Evolutionary conservation across 1,139 yeast species (phyloP), one percentile per base, ranked within the genome.

Genomic region (Geotrichum citri-aurantii): DNA sequence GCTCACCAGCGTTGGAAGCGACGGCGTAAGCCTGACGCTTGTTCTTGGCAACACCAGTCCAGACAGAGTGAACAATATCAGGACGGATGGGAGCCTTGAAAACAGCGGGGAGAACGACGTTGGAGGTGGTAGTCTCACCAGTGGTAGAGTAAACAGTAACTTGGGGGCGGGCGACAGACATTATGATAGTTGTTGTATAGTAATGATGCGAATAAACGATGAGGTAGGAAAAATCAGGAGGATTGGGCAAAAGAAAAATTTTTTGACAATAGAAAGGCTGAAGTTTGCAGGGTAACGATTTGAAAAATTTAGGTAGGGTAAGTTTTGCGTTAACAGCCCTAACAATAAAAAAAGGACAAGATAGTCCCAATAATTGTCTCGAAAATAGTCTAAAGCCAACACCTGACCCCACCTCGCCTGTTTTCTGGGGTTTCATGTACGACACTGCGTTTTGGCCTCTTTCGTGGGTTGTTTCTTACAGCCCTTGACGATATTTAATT

Each of bases 21-120:
- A 93, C 99, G 77, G 99, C 97, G 86, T 93, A 93, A 79, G 99
- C 97, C 84, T 93, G 99, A 83, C 99, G 91, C 92, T 92, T 92
- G 96, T 93, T 93, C 93, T 93, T 93, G 95, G 92, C 92, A 73
- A 93, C 91, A 79, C 93, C 88, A 77, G 92, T 89, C 86, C 90
- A 93, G 72, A 93, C 99, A 77, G 96, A 82, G 92, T 92, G 99
- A 77, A 93, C 97, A 76, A 93, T 83, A 79, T 93, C 99, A 77
- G 97, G 95, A 85, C 99, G 92, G 84, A 93, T 95, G 80, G 99
- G 99, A 76, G 99, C 97, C 80, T 91, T 80, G 88, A 93, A 93
- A 76, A 93, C 97, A 75, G 96, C 96, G 82, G 99, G 99, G 76
- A 92, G 84, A 73, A 96, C 90, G 71, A 92, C 81, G 73, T 92